Conservation (phyloP, 805 yeast species). For the Wickerhamomyces rabaulensis region DNA sequence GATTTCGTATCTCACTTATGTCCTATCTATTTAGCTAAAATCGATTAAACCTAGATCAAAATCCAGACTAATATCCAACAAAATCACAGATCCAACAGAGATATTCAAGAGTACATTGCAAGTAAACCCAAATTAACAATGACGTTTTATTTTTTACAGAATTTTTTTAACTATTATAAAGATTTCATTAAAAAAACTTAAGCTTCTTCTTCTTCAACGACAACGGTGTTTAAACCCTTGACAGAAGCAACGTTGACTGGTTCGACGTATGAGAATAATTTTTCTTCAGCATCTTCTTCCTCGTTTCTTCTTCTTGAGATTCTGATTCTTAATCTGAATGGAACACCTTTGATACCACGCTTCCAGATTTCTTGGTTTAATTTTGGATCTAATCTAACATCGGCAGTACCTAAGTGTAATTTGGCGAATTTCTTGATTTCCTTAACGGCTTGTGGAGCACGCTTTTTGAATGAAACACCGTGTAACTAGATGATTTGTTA, state of each 20-base stretch:
- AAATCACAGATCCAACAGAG: not conserved
- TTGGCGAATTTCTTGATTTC: slow-evolving; percentile 98
- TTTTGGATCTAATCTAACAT: slow-evolving; percentile 98
- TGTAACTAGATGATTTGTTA: slow-evolving; percentile 62
- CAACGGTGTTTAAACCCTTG: slow-evolving; percentile 98
- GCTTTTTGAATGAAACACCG: slow-evolving; percentile 98
- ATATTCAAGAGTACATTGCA: not conserved
- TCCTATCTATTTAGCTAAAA: too few species aligned
- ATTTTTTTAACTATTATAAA: not conserved
- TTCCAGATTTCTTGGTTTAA: slow-evolving; percentile 98
- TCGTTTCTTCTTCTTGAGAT: slow-evolving; percentile 99
- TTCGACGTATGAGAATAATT: slow-evolving; percentile 97
- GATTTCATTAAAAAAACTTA: slow-evolving; percentile 11
- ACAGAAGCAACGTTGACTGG: slow-evolving; percentile 90
- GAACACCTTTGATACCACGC: slow-evolving; percentile 99
- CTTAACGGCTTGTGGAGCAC: slow-evolving; percentile 99
- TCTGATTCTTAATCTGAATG: slow-evolving; percentile 96
- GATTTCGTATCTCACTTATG: too few species aligned
- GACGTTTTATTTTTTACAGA: not conserved
- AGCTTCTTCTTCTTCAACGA: slow-evolving; percentile 65
- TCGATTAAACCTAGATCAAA: too few species aligned
- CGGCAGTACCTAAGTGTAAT: slow-evolving; percentile 98
- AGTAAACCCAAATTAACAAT: not conserved
- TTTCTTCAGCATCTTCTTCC: slow-evolving; percentile 98
- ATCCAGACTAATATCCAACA: too few species aligned